Conservation (phyloP, 2,329 filamentous ascomycete genomes). For the Fusarium sp. region DNA sequence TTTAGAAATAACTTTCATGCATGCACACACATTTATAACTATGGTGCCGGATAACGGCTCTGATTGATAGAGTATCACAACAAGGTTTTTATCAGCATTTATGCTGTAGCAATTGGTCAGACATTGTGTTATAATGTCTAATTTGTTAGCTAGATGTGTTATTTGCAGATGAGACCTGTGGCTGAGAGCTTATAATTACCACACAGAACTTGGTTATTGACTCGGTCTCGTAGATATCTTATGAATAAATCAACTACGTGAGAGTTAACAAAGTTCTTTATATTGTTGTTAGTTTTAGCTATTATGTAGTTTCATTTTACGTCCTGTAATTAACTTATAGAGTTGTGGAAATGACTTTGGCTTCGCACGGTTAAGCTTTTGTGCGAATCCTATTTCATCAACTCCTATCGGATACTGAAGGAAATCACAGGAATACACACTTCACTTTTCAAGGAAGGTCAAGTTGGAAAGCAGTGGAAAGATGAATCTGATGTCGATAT, state of each 20-base stretch:
- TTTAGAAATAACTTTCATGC: not conserved
- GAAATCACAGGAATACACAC: too few relatives aligned
- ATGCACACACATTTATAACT: not conserved
- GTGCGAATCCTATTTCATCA: too few relatives aligned
- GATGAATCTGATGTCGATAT: not conserved
- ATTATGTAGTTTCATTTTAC: too few relatives aligned
- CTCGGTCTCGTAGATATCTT: too few relatives aligned
- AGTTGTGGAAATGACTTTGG: too few relatives aligned
- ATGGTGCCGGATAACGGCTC: rapidly evolving
- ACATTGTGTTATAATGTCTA: not conserved
- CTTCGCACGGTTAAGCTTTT: too few relatives aligned
- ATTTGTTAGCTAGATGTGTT: rapidly evolving
- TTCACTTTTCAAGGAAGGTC: not conserved
- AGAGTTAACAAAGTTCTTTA: too few relatives aligned
- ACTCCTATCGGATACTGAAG: too few relatives aligned
- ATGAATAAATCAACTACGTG: too few relatives aligned
- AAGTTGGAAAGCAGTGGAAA: too few relatives aligned
- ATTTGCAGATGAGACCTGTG: not conserved
- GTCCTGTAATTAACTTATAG: too few relatives aligned
- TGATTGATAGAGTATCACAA: not conserved
- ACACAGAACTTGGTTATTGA: not conserved
- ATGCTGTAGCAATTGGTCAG: not conserved
- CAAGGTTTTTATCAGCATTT: not conserved
- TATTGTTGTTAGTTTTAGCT: too few relatives aligned
- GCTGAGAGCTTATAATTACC: not conserved